Conservation (phyloP, 768 basidiomycete genomes). For the Pulveroboletus frians region DNA sequence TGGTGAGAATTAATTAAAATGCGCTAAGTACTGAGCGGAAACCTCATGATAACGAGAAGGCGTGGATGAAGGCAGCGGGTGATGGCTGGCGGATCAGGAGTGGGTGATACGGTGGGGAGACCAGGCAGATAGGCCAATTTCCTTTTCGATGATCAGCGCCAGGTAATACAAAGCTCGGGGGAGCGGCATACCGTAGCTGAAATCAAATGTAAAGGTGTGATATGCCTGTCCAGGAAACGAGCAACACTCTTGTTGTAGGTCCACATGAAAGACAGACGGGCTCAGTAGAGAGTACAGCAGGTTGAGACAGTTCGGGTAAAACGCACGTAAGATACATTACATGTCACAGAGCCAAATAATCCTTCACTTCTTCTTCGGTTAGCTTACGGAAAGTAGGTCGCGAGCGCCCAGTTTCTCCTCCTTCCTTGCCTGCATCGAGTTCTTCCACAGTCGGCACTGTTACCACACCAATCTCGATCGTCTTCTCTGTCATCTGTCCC, state of each 20-base stretch:
- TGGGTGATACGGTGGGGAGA: conserved; percentile 19
- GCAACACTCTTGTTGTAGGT: conserved; percentile 1
- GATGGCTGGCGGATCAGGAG: conserved; percentile 27
- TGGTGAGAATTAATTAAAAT: conserved; percentile 26
- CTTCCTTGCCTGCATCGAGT: conserved; percentile 59
- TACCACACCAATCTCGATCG: conserved; percentile 96
- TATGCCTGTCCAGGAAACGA: conserved; percentile 2
- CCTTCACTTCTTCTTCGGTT: conserved; percentile 93
- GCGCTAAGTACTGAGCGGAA: conserved; percentile 20
- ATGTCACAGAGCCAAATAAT: conserved; percentile 82
- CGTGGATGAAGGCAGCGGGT: conserved; percentile 23
- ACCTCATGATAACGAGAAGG: conserved; percentile 30
- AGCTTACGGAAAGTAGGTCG: conserved; percentile 93
- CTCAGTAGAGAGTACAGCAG: conserved; percentile 14
- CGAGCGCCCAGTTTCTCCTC: conserved; percentile 60
- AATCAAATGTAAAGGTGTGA: conserved; percentile 7
- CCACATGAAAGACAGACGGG: conserved; percentile 8
- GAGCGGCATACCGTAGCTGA: conserved; percentile 1
- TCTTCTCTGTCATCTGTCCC: conserved; percentile 99
- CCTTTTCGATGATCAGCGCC: conserved; percentile 28
- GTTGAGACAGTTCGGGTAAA: conserved; percentile 14
- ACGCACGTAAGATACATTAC: conserved; percentile 31
- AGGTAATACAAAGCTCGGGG: conserved; percentile 8
- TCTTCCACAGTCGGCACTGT: conserved; percentile 73
- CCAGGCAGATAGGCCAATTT: conserved; percentile 8